These are phyloP conservation scores for Teratosphaeria epicoccoides DNA, from an alignment of 2,329 filamentous ascomycete genomes.

Conservation along the genomic window DNA sequence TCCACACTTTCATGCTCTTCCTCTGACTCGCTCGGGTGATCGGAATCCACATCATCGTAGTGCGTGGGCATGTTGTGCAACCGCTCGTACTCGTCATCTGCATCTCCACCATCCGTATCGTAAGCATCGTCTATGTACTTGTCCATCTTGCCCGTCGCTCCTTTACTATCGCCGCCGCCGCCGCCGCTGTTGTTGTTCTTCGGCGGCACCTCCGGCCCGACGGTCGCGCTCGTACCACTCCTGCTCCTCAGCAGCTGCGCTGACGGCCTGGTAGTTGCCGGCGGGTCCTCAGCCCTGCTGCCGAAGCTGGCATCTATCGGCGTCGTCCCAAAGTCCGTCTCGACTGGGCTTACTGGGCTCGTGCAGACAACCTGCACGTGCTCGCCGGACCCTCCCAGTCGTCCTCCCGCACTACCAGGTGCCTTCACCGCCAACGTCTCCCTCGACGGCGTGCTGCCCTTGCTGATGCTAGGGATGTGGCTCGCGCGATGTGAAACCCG, in stretches of 20 bases:
- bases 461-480: constrained; percentile 18
- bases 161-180: too few relatives aligned
- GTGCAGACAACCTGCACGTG: constrained; percentile 9
- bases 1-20: constrained; percentile 26
- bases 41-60: constrained; percentile 49
- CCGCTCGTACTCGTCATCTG: constrained; percentile 74
- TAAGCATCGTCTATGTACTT: constrained; percentile 40
- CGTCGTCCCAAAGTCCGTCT: constrained; percentile 22
- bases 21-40: constrained; percentile 48
- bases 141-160: constrained; percentile 18
- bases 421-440: constrained; percentile 11
- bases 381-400: constrained; percentile 9
- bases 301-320: constrained; percentile 25
- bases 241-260: constrained; percentile 4
- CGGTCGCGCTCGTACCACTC: constrained; percentile 1
- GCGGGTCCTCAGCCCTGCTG: constrained; percentile 12
- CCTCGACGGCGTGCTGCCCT: not conserved
- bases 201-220: not conserved
- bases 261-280: constrained; percentile 9
- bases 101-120: constrained; percentile 61
- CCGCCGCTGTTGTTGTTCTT: constrained; percentile 1
- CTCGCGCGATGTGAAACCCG: constrained; percentile 21
- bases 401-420: constrained; percentile 6
- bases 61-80: constrained; percentile 51
- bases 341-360: constrained; percentile 14